A percentile compares a stretch with the other conserved stretches of the same genome.
Conservation (phyloP, 2,329 filamentous ascomycete genomes). For the Ophiostoma piceae region DNA sequence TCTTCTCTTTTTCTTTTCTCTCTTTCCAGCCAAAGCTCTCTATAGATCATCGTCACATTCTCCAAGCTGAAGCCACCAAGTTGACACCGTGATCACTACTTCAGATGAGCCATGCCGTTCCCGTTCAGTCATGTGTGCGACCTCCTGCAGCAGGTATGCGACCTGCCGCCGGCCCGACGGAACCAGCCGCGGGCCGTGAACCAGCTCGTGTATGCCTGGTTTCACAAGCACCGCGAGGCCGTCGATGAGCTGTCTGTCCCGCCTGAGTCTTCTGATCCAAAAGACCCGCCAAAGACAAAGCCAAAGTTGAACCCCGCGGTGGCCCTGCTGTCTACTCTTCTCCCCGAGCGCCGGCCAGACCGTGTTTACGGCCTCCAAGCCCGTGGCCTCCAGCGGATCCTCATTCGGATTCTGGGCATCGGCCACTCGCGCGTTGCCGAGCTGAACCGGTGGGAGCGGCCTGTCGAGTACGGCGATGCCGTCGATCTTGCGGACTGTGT, state of each 20-base stretch:
- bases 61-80: not conserved
- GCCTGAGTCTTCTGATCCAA: conserved; percentile 2
- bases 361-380: conserved; percentile 69
- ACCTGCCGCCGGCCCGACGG: conserved; percentile 34
- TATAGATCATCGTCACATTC: not conserved
- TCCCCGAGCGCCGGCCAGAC: conserved; percentile 71
- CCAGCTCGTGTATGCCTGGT: conserved; percentile 59
- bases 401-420: conserved; percentile 62
- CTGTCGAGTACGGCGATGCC: conserved; percentile 58
- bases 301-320: conserved; percentile 40
- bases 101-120: conserved; percentile 50
- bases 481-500: conserved; percentile 68
- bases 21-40: not conserved
- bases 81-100: not conserved
- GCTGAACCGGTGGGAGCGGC: conserved; percentile 57
- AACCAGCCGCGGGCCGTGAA: conserved; percentile 20
- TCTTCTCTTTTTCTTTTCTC: not conserved
- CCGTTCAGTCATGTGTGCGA: conserved; percentile 68
- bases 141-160: conserved; percentile 63
- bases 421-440: conserved; percentile 56
- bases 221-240: conserved; percentile 51
- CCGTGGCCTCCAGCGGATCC: conserved; percentile 56
- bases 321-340: conserved; percentile 67
- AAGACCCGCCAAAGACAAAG: conserved; percentile 32
- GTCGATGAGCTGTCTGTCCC: conserved; percentile 30